phyloP scores from a whole-genome alignment of 768 basidiomycete genomes.

The Lactarius psammicola region DNA sequence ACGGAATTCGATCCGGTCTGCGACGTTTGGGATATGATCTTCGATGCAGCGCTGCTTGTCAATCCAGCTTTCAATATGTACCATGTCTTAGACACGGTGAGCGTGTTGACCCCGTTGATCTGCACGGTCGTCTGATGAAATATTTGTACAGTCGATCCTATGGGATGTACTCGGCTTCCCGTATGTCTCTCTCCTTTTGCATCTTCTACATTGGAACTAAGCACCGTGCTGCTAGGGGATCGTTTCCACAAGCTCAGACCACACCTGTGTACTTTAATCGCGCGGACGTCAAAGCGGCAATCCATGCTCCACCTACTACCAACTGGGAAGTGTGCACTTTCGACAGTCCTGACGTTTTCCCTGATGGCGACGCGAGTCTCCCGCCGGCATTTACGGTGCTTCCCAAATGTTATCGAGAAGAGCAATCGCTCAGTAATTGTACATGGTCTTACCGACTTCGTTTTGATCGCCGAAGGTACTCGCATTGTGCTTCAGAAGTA shows the following conservation, averaged over 20 bases:
- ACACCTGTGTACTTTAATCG: constrained; percentile 70
- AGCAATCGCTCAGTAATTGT: constrained; percentile 63
- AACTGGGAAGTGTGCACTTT: constrained; percentile 62
- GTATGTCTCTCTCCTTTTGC: constrained; percentile 37
- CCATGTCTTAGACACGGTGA: constrained; percentile 68
- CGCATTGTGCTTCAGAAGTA: constrained; percentile 41
- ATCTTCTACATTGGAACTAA: background rate
- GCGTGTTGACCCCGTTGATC: constrained; percentile 22
- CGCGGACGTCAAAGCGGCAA: constrained; percentile 62
- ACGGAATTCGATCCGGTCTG: constrained; percentile 50
- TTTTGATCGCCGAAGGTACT: constrained; percentile 66
- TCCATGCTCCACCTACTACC: constrained; percentile 64
- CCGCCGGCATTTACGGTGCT: constrained; percentile 65
- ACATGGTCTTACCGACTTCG: constrained; percentile 72
- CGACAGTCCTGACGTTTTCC: constrained; percentile 53
- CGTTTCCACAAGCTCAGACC: constrained; percentile 50
- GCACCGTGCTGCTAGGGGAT: constrained; percentile 41
- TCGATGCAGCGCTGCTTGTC: constrained; percentile 55
- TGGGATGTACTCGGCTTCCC: constrained; percentile 87
- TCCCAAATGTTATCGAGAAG: constrained; percentile 75
- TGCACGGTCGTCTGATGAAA: background rate
- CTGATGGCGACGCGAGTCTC: constrained; percentile 55
- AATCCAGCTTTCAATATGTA: constrained; percentile 81
- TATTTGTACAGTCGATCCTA: constrained; percentile 48
- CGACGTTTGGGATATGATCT: constrained; percentile 66